Base-by-base conservation (phyloP, 2,329 filamentous ascomycete species). In the Colletotrichum higginsianum region DNA sequence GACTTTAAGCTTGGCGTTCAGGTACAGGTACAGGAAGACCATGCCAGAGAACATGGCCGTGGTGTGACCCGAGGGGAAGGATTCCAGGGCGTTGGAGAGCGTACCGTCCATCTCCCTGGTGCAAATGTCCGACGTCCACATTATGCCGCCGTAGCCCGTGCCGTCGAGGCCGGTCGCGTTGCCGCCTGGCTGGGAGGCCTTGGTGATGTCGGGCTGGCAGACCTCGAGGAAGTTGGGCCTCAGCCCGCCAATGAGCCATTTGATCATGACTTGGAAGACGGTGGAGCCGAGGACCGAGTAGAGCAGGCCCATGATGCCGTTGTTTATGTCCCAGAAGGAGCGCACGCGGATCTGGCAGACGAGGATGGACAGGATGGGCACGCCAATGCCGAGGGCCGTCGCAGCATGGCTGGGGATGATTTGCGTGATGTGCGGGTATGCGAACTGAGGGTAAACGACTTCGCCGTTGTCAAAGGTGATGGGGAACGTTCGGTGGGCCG, bases 1-100 rank as follows among this genome's bases (percentile, higher is more conserved):
- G 68, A 94, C 88, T 85, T 94, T 94, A 74, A 94, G 86, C 83
- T 94, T 94, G 62, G 91, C 92, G 79, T 94, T 94, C 55, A 95
- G 87, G 82, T 94, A 95, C 3, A 94, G 84, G 74, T 87, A 92
- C 3, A 94, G 82, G 78, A 89, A 94, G 21, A 93, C 86, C 76
- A 93, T 92, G 13, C 91, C 92, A 0, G 90, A 91, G 71, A 94
- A 94, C 0, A 91, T 92, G 2, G 92, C 92, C 0, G 92, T 93
- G 2, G 91, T 90, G 80, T 95, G 93, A 0, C 93, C 93, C 1
- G 89, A 92, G 0, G 93, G 93, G 79, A 95, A 91, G 0, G 90
- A 91, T 77, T 93, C 90, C 0, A 94, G 85, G 2, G 86, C 86
- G 78, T 94, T 92, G 77, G 93, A 87, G 80, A 94, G 93, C 75